Base-by-base conservation (phyloP, 768 basidiomycete species). In the Lactifluus subvellereus region DNA sequence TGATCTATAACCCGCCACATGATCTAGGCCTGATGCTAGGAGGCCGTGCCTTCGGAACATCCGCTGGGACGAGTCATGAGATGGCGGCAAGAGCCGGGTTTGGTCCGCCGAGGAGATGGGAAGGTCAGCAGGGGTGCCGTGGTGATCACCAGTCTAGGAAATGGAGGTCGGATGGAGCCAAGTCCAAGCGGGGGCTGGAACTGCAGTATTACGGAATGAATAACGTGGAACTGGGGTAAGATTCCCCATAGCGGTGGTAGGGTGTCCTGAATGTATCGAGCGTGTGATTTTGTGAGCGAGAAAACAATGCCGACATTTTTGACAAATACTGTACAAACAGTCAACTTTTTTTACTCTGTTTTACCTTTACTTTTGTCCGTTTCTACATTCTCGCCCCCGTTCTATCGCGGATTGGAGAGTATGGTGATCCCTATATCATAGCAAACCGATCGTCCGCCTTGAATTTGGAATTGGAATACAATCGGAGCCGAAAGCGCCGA, bases 101-200 rank as follows among this genome's bases (percentile, higher is more conserved):
- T 54, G 37, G 57, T 49, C 10, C 14, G 57, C 57, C 62, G 30
- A 54, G 48, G 30, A 11, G 38, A 30, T 27, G 57, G 57, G 52
- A 13, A 59, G 57, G 62, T 63, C 62, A 59, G 45, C 45, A 49
- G 62, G 62, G 30, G 20, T 18, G 22, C 30, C 14, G 51, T 18
- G 22, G 38, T 54, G 62, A 63, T 63, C 62, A 51, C 59, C 62
- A 53, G n/a, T n/a, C 40, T 51, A 30, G 13, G 60, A 51, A 45
- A 49, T 63, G 35, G 52, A 35, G 61, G 20, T 40, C 52, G 52
- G 43, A 52, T 47, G 43, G 57, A 54, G 47, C 52, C 47, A 54
- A 58, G 57, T 54, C 57, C 47, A 63, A 43, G 57, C 35, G 27
- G 57, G 53, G 62, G 57, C 62, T 63, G 62, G 62, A 59, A 48